Percentiles rank a stretch among this genome's conserved stretches.
Conservation (phyloP, 2,329 filamentous ascomycete genomes). For the Penicillium sp. region DNA sequence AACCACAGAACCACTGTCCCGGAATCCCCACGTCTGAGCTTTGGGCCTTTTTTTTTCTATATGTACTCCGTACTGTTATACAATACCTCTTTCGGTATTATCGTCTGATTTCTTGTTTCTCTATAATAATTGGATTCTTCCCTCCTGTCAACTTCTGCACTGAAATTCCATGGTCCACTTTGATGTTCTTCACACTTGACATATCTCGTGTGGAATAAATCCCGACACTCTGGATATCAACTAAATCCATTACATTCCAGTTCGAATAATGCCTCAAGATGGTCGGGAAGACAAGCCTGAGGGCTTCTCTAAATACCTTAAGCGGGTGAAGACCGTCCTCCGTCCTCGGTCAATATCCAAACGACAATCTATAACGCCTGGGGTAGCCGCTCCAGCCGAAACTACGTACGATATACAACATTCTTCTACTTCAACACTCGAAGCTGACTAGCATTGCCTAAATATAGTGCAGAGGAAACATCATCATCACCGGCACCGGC, state of each 20-base stretch:
- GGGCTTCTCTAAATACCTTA: slow-evolving; percentile 34
- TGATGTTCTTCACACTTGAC: not conserved
- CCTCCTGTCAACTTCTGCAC: slow-evolving; percentile 4
- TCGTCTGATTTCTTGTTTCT: not conserved
- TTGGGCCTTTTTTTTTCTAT: not conserved
- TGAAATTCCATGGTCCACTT: not conserved
- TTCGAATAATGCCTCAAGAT: slow-evolving; percentile 22
- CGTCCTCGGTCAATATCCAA: slow-evolving; percentile 27
- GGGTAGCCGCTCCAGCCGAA: slow-evolving; percentile 12
- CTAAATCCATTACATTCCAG: slow-evolving; percentile 9
- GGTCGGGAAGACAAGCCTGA: slow-evolving; percentile 23
- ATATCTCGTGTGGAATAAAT: slow-evolving; percentile 12
- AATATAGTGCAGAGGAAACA: not conserved
- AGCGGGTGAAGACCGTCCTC: slow-evolving; percentile 33
- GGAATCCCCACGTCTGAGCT: slow-evolving; percentile 5
- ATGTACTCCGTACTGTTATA: not conserved
- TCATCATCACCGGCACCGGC: not conserved
- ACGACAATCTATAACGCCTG: slow-evolving; percentile 20
- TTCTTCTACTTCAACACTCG: not conserved
- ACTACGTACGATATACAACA: slow-evolving; percentile 12
- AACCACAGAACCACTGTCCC: slow-evolving; percentile 2
- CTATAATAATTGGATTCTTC: slow-evolving; percentile 1
- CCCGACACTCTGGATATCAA: slow-evolving; percentile 1
- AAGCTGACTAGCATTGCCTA: not conserved
- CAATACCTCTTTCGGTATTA: not conserved